phyloP scores from a whole-genome alignment of 2,329 filamentous ascomycete genomes.

The Nemania sp. region DNA sequence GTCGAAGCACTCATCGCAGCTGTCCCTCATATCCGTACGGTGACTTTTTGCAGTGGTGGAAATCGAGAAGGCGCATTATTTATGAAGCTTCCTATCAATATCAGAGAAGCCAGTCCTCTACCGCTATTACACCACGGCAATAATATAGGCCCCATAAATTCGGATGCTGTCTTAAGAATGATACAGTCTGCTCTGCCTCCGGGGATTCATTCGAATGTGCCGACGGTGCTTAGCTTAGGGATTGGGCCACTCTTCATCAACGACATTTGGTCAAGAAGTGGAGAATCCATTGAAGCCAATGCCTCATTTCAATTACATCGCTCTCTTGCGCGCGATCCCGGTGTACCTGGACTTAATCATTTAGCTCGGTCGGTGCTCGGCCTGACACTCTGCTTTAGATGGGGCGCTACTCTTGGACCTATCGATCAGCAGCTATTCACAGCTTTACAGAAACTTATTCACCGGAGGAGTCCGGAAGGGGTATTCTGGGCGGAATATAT shows the following conservation, averaged over 20 bases:
- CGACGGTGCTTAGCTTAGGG: slow-evolving; percentile 58
- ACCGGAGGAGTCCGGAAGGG: slow-evolving; percentile 53
- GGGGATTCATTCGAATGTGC: slow-evolving; percentile 51
- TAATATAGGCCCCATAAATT: slow-evolving; percentile 38
- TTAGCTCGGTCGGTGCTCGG: slow-evolving; percentile 76
- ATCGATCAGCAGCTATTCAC: slow-evolving; percentile 59
- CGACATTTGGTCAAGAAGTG: slow-evolving; percentile 65
- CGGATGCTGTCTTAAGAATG: slow-evolving; percentile 54
- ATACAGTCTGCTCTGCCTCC: slow-evolving; percentile 59
- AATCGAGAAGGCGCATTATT: slow-evolving; percentile 87
- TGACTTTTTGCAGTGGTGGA: slow-evolving; percentile 88
- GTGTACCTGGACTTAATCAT: slow-evolving; percentile 80
- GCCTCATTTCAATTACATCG: slow-evolving; percentile 78
- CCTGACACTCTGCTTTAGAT: slow-evolving; percentile 78
- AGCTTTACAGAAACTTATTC: slow-evolving; percentile 58
- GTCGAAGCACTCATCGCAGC: slow-evolving; percentile 79
- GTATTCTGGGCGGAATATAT: slow-evolving; percentile 67
- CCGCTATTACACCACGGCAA: slow-evolving; percentile 50
- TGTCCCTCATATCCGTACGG: slow-evolving; percentile 76
- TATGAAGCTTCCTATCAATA: slow-evolving; percentile 69
- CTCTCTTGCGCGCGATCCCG: slow-evolving; percentile 75
- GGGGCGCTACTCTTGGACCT: slow-evolving; percentile 71
- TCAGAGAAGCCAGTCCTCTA: slow-evolving; percentile 76
- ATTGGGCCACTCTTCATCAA: slow-evolving; percentile 60
- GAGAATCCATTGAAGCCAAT: slow-evolving; percentile 64